Conservation (phyloP, 768 basidiomycete species). For the Leucocoprinus leucothites region DNA sequence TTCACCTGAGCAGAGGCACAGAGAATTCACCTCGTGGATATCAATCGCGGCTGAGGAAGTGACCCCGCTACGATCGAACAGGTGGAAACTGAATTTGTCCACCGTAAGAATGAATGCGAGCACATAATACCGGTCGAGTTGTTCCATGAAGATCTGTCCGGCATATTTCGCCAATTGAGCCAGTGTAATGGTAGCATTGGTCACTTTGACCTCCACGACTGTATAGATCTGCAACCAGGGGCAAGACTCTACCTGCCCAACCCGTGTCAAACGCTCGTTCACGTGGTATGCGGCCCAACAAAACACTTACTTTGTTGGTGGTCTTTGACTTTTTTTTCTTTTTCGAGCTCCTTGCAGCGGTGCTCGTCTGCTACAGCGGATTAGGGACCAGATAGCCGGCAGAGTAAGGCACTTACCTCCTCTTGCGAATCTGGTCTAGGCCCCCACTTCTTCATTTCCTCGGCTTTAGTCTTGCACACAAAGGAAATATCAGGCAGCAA, state of each 20-base stretch:
- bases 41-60: not conserved
- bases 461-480: no score
- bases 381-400: no score
- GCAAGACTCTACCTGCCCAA: not conserved
- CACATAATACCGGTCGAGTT: not conserved
- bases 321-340: no score
- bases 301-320: no score
- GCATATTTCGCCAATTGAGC: not conserved
- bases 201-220: not conserved
- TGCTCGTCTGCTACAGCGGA: no score
- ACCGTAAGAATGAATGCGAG: not conserved
- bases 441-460: no score
- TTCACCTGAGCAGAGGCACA: not conserved
- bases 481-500: no score
- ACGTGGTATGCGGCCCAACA: no score
- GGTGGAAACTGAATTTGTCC: not conserved
- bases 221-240: not conserved
- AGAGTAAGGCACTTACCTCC: no score
- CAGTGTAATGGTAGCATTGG: not conserved
- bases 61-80: not conserved
- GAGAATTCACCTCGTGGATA: not conserved
- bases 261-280: no score
- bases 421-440: no score
- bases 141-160: slow-evolving; percentile 4
- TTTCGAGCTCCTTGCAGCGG: no score